Base-by-base conservation (phyloP, 169 alveolate genomes). In the Cryptosporidium bovis region DNA sequence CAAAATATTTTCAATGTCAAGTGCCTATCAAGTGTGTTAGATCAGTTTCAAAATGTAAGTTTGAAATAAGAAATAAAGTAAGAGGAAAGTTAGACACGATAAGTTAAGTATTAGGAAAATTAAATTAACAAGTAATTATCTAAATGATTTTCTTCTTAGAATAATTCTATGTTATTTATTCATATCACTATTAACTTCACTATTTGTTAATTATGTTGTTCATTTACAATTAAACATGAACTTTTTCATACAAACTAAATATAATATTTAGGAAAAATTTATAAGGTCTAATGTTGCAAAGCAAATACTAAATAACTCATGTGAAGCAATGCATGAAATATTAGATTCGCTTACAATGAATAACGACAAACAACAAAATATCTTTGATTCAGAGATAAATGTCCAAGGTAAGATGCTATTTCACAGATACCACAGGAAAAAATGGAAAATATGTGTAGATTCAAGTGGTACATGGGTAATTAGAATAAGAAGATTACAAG, bases 281-380 rank as follows among this genome's bases (percentile, higher is more conserved):
- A 77, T 77, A 16, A 77, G 87, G 29, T 77, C 77, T 2, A 77
- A 77, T 8, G 64, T 77, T 12, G 87, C 87, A 18, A 62, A 60
- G 20, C 87, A 77, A 44, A 60, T 77, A n/a, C 50, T 77, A 16
- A 60, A 77, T 20, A 77, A 77, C n/a, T 56, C 87, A 27, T 77
- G 87, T 48, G 71, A 77, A n/a, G 87, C 87, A 1, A 62, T 62
- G 69, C 87, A 77, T 62, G 87, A 77, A 13, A 31, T 77, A 27
- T 20, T 77, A 20, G 87, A 77, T 1, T 40, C 40, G 8, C 24
- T 56, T 7, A 13, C 40, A 15, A 15, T 2, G 16, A 34, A 46
- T 29, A 44, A 36, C 12, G 20, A 53, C 3, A 18, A 2, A 1
- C 40, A 56, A 2, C 44, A 33, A 40, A 40, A 40, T 40, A 12